These are phyloP conservation scores for Verticillium isaacii DNA, from an alignment of 2,329 filamentous ascomycete species.

Conservation along the genomic window DNA sequence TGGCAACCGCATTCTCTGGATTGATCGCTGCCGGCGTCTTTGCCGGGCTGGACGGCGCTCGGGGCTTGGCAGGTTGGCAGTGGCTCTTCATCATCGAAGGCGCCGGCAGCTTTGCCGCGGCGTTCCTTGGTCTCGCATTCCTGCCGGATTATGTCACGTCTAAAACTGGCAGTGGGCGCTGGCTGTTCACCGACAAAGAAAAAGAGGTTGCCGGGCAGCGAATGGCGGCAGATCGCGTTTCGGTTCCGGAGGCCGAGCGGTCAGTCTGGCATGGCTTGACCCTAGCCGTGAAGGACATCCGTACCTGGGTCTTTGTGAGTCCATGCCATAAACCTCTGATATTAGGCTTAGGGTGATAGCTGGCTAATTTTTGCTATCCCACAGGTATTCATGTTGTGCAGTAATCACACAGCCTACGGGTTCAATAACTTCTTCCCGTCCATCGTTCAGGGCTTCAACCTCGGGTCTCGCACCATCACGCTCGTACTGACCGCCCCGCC, in stretches of 20 bases:
- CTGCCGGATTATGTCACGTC: background rate
- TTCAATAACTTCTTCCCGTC: constrained; percentile 65
- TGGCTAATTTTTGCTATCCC: constrained; percentile 44
- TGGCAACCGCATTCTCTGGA: constrained; percentile 48
- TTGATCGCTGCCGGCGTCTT: constrained; percentile 46
- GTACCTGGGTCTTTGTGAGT: constrained; percentile 3
- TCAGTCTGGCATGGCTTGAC: constrained; percentile 23
- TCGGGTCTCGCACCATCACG: constrained; percentile 53
- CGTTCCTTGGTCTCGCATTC: background rate
- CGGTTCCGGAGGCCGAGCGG: no score
- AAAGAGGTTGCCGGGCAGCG: constrained; percentile 36
- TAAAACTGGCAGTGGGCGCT: background rate
- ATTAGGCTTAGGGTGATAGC: constrained; percentile 41
- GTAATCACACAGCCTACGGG: constrained; percentile 44
- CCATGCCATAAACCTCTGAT: constrained; percentile 30
- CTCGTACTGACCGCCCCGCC: constrained; percentile 50
- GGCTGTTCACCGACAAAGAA: background rate
- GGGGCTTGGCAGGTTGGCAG: constrained; percentile 17
- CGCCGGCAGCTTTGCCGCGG: background rate
- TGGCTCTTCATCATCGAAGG: constrained; percentile 23
- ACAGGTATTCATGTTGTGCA: constrained; percentile 49
- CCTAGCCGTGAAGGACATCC: constrained; percentile 42
- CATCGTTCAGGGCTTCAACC: constrained; percentile 47
- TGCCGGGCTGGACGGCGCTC: constrained; percentile 26
- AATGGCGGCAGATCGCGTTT: constrained; percentile 14